Percentiles rank a stretch among this genome's conserved stretches.
Conservation (phyloP, 805 yeast species). For the Yamadazyma kitorensis region DNA sequence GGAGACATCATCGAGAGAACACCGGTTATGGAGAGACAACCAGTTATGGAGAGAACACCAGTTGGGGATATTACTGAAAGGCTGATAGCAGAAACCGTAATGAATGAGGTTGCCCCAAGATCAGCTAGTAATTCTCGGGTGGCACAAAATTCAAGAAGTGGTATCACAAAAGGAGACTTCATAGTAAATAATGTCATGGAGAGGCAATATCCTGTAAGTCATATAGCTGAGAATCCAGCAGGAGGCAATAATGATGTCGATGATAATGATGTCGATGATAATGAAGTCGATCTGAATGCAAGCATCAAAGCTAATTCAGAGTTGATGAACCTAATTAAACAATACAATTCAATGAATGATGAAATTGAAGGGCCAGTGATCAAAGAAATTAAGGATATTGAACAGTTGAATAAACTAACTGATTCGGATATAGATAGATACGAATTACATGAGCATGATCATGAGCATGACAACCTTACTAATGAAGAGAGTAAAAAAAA, state of each 20-base stretch:
- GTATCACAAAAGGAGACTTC: too few species aligned
- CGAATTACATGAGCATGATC: slow-evolving; percentile 12
- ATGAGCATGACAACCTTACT: slow-evolving; percentile 7
- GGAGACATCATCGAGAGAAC: neutral
- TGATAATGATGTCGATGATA: slow-evolving; percentile 9
- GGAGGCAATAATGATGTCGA: slow-evolving; percentile 11
- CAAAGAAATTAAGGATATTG: slow-evolving; percentile 53
- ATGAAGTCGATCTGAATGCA: neutral
- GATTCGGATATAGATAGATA: slow-evolving; percentile 14
- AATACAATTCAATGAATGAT: slow-evolving; percentile 24
- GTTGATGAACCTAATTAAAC: too few species aligned
- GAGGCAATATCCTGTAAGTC: slow-evolving; percentile 1
- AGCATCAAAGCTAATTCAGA: too few species aligned
- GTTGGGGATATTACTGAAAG: too few species aligned
- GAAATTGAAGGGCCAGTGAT: slow-evolving; percentile 60
- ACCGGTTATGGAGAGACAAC: too few species aligned
- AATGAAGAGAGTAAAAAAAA: slow-evolving; percentile 4
- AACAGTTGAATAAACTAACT: slow-evolving; percentile 23
- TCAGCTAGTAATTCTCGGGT: neutral
- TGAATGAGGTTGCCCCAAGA: too few species aligned
- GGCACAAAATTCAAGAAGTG: too few species aligned
- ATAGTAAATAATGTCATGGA: too few species aligned
- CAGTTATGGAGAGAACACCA: too few species aligned
- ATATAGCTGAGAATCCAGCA: slow-evolving; percentile 6
- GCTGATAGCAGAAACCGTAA: too few species aligned